These are phyloP conservation scores for Saccharomycopsis sp. DNA, from an alignment of 805 yeast species.

Conservation along the genomic window DNA sequence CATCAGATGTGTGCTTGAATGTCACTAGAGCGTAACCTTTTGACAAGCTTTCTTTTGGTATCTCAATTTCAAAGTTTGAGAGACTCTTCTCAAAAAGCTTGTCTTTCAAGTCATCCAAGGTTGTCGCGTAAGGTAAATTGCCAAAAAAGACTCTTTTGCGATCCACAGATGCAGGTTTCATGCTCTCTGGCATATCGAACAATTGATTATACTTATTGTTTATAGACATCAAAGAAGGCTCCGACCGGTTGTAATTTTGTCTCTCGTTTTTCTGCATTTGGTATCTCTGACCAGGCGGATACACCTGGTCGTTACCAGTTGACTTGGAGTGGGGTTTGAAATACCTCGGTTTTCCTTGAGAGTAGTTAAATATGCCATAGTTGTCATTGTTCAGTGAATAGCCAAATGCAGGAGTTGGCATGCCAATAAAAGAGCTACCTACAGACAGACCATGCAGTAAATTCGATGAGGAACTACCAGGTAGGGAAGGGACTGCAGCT, in stretches of 20 bases:
- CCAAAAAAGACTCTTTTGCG: constrained; percentile 46
- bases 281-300: background rate
- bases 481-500: background rate
- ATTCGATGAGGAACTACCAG: background rate
- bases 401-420: background rate
- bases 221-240: constrained; percentile 1
- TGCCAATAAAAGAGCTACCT: background rate
- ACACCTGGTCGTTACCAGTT: background rate
- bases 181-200: background rate
- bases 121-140: constrained; percentile 44
- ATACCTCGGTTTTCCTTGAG: background rate
- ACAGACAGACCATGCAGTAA: background rate
- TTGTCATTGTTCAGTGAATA: background rate
- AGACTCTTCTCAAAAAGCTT: background rate
- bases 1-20: constrained; percentile 40
- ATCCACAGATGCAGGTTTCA: constrained; percentile 27
- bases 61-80: constrained; percentile 29
- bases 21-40: constrained; percentile 64
- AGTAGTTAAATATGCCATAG: too few species aligned
- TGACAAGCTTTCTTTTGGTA: constrained; percentile 35
- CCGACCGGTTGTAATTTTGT: background rate
- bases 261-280: background rate
- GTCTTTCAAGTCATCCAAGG: constrained; percentile 29
- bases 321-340: background rate
- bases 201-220: constrained; percentile 10